Evolutionary conservation across 441 rosid species (phyloP).

Genomic region (Gossypium aridum): DNA sequence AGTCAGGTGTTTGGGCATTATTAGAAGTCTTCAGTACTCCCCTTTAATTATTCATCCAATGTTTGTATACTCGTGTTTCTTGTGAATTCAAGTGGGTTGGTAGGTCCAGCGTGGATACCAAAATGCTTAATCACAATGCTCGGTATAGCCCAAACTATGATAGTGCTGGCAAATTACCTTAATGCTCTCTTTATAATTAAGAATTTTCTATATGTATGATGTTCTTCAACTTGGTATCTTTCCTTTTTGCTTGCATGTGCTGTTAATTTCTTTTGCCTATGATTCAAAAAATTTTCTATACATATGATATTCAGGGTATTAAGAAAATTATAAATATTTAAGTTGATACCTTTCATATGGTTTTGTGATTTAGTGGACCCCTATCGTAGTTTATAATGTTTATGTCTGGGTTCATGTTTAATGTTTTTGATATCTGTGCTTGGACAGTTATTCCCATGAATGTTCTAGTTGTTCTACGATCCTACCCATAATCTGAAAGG

Average conservation of each 20-base stretch:
- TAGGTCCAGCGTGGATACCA: background rate
- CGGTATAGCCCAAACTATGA: background rate
- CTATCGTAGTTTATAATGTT: background rate
- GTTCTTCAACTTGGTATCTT: background rate
- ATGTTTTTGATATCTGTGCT: background rate
- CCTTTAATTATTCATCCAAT: background rate
- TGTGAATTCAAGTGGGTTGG: background rate
- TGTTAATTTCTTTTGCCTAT: constrained; percentile 8
- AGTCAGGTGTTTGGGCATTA: background rate
- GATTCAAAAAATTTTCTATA: background rate
- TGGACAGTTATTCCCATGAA: background rate
- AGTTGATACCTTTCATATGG: background rate
- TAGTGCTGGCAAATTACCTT: constrained; percentile 5
- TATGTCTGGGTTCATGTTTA: background rate
- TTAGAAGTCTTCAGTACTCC: background rate
- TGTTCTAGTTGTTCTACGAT: background rate
- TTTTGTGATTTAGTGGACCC: background rate
- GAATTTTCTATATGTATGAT: background rate
- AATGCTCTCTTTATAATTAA: background rate
- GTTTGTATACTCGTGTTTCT: background rate
- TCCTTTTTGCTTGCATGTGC: background rate
- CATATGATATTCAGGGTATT: background rate
- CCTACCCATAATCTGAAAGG: background rate
- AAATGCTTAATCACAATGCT: background rate
- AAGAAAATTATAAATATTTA: background rate